Evolutionary conservation across 768 basidiomycete genomes (phyloP), one percentile per base, ranked within the genome.

Genomic region (Boletellus ananas): DNA sequence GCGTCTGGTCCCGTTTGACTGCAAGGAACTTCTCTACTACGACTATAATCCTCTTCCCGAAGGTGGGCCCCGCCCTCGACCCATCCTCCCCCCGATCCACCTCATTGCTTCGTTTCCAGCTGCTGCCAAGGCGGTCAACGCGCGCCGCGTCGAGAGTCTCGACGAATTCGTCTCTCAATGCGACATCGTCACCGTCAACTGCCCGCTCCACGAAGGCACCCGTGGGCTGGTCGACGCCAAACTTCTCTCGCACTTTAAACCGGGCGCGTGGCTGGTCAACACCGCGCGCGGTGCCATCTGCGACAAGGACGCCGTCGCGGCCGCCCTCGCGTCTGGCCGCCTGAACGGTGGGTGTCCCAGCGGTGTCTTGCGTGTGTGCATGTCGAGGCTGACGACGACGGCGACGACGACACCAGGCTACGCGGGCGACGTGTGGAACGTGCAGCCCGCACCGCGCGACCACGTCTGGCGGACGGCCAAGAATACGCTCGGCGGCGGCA

Each of bases 221-320:
- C 73, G 75, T 38, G 85, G 85, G 17, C 79, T 94, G 29, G 78
- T 92, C 64, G 88, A 92, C 70, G 76, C 78, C 36, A 88, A 91
- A 45, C 81, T 90, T 27, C 73, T 94, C 57, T 77, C 78, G 66
- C 85, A 88, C 71, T 87, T 94, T 78, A 94, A 94, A 79, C 23
- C 29, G 68, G 91, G 90, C 45, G 80, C 90, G n/a, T 91, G 86
- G 85, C 79, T 93, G 59, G 88, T 95, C 63, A 94, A 94, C 79
- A 91, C 90, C 20, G 89, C 89, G 44, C 87, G 90, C 58, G 90
- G 90, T 50, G 91, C 92, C 34, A 91, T 94, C 60, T 90, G 87
- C 65, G 83, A 89, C 70, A 81, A 82, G 59, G 81, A 91, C 56
- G 90, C 82, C 34, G 85, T 94, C 51, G 83, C 84, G 13, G 79